Percentiles rank a stretch among this genome's conserved stretches.
These are phyloP conservation scores for Exophiala xenobiotica DNA, from an alignment of 2,329 filamentous ascomycete species.

Conservation along the genomic window DNA sequence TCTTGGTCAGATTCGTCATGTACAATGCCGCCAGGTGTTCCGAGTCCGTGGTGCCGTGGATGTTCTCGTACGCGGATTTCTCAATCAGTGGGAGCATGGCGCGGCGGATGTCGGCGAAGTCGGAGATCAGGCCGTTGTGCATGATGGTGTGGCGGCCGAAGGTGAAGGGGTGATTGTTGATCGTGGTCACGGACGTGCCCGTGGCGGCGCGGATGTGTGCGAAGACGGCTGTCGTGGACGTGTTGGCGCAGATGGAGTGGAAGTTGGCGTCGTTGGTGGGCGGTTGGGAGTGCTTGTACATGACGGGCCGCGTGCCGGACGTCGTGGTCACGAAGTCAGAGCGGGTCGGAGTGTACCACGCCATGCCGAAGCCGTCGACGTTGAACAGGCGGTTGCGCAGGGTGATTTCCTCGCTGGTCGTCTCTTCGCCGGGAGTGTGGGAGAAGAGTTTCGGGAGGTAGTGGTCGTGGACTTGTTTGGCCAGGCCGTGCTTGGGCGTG, in stretches of 20 bases:
- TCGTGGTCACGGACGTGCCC: conserved; percentile 48
- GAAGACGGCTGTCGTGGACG: conserved; percentile 50
- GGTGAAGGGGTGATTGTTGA: conserved; percentile 57
- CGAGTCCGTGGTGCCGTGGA: conserved; percentile 54
- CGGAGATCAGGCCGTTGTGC: conserved; percentile 55
- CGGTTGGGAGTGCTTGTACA: conserved; percentile 55
- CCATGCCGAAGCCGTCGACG: conserved; percentile 56
- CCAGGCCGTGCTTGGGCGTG: conserved; percentile 43
- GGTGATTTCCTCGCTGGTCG: conserved; percentile 39
- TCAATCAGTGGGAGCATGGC: conserved; percentile 47
- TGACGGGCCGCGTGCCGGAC: conserved; percentile 39
- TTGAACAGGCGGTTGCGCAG: conserved; percentile 55
- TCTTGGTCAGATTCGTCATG: conserved; percentile 32
- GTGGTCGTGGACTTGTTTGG: conserved; percentile 52
- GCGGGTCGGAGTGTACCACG: conserved; percentile 53
- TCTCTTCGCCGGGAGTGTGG: conserved; percentile 43
- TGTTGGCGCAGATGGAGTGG: conserved; percentile 52
- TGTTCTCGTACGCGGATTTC: conserved; percentile 49
- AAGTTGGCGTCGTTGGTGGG: conserved; percentile 57
- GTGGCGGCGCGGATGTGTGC: conserved; percentile 55
- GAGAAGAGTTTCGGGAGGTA: conserved; percentile 55
- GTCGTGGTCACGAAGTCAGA: conserved; percentile 37
- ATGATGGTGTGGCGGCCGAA: conserved; percentile 57
- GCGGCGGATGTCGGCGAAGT: conserved; percentile 49
- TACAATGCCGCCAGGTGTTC: conserved; percentile 52